phyloP scores from a whole-genome alignment of 208 protist species.

The Crithidia acanthocephali region DNA sequence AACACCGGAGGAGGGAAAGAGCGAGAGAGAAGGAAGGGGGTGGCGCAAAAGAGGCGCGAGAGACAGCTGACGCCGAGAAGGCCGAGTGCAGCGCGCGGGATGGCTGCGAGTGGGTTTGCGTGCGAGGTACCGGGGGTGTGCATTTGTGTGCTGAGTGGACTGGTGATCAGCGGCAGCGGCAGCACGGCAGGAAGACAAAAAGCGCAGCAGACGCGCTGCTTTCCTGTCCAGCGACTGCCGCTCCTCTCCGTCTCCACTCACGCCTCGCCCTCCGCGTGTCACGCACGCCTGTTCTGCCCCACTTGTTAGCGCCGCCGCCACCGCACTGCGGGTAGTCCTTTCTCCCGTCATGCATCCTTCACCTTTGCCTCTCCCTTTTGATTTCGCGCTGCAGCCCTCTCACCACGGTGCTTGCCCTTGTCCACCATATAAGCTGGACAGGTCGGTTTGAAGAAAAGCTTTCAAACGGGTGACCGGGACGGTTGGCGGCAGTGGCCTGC shows the following conservation, averaged over 20 bases:
- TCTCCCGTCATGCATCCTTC: background rate
- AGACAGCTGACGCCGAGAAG: too few species aligned
- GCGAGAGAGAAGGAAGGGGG: background rate
- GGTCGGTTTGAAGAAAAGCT: conserved; percentile 6
- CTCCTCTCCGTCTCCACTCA: background rate
- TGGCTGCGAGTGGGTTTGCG: background rate
- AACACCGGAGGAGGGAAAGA: background rate
- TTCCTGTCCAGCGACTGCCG: too few species aligned
- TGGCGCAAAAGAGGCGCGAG: too few species aligned
- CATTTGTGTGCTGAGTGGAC: background rate
- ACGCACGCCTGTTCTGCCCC: background rate
- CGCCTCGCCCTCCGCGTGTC: background rate
- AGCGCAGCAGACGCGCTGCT: too few species aligned
- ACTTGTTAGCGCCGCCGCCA: background rate
- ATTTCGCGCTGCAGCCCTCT: too few species aligned
- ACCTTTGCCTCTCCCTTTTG: background rate
- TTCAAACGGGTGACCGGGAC: conserved; percentile 15
- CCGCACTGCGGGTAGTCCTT: background rate
- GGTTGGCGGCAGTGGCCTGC: background rate
- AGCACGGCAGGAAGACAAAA: too few species aligned
- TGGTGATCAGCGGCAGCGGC: too few species aligned
- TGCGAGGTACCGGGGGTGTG: background rate
- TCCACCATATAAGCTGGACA: conserved; percentile 17
- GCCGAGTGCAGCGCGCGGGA: background rate
- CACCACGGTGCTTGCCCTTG: background rate